phyloP scores from a whole-genome alignment of 1,139 yeast species.

The Diutina catenulata region DNA sequence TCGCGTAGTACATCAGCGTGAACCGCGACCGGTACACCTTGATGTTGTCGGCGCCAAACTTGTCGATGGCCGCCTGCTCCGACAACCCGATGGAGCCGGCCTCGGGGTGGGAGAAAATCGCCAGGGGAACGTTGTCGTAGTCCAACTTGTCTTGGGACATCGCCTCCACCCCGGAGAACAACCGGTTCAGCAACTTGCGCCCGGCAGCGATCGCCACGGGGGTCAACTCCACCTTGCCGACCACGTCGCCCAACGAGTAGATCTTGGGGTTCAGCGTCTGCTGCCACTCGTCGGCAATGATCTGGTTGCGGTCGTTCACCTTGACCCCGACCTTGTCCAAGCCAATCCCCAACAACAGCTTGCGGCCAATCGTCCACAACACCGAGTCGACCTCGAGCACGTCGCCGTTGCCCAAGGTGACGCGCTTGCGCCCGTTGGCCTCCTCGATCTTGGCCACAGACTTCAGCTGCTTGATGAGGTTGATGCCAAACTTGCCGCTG shows the following conservation, averaged over 20 bases:
- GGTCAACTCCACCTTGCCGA: conserved; percentile 84
- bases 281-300: conserved; percentile 80
- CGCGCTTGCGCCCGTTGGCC: conserved; percentile 49
- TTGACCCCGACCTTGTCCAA: conserved; percentile 67
- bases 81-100: conserved; percentile 87
- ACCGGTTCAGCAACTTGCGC: conserved; percentile 79
- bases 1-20: conserved; percentile 88
- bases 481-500: conserved; percentile 60
- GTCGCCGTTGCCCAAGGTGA: conserved; percentile 43
- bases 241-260: conserved; percentile 87
- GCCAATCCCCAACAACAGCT: conserved; percentile 61
- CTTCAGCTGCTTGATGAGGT: conserved; percentile 57
- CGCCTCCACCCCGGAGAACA: conserved; percentile 64
- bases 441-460: conserved; percentile 52
- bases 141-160: conserved; percentile 68
- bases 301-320: conserved; percentile 42
- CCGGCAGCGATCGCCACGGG: conserved; percentile 99
- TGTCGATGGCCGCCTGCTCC: conserved; percentile 60
- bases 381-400: conserved; percentile 64
- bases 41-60: conserved; percentile 72
- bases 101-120: conserved; percentile 92
- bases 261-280: conserved; percentile 61
- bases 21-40: conserved; percentile 76
- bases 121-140: conserved; percentile 80
- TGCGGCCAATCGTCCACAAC: conserved; percentile 93